A percentile compares a stretch with the other conserved stretches of the same genome.
Conservation (phyloP, 2,329 filamentous ascomycete genomes). For the Nakataea oryzae region DNA sequence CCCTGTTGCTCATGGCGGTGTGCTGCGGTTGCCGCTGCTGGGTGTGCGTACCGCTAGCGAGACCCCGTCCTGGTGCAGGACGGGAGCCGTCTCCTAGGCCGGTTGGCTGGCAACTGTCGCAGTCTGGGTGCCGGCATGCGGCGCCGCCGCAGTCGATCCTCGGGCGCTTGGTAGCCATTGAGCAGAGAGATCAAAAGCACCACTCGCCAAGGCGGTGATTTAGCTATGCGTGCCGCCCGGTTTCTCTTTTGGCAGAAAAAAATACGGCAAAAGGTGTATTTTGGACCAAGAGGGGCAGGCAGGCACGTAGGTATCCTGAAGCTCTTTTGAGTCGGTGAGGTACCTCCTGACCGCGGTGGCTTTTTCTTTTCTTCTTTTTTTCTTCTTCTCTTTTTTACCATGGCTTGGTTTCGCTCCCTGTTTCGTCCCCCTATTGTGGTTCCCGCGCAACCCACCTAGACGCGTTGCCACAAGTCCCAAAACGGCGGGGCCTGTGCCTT, state of each 20-base stretch:
- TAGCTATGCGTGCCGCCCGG: neutral
- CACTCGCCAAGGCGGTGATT: too few species aligned
- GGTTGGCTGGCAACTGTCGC: neutral
- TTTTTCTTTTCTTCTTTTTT: too few species aligned
- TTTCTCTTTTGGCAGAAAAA: neutral
- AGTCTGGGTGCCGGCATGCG: neutral
- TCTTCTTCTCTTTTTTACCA: too few species aligned
- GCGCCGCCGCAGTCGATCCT: neutral
- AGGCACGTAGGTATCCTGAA: too few species aligned
- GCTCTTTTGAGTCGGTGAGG: neutral
- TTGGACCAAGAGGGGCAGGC: too few species aligned
- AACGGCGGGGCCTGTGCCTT: neutral
- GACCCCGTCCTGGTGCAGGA: neutral
- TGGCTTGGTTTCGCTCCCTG: neutral
- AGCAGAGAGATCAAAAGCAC: too few species aligned
- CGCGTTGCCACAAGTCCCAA: neutral
- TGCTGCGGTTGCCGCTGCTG: neutral
- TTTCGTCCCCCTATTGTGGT: neutral
- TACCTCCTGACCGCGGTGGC: neutral
- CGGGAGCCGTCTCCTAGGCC: neutral
- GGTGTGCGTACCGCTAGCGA: neutral
- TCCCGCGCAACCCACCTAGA: neutral
- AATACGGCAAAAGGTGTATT: too few species aligned
- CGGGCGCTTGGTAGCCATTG: neutral
- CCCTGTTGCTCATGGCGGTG: neutral